Evolutionary conservation across 768 basidiomycete species (phyloP), one percentile per base, ranked within the genome.

Genomic region (Mycena pura): DNA sequence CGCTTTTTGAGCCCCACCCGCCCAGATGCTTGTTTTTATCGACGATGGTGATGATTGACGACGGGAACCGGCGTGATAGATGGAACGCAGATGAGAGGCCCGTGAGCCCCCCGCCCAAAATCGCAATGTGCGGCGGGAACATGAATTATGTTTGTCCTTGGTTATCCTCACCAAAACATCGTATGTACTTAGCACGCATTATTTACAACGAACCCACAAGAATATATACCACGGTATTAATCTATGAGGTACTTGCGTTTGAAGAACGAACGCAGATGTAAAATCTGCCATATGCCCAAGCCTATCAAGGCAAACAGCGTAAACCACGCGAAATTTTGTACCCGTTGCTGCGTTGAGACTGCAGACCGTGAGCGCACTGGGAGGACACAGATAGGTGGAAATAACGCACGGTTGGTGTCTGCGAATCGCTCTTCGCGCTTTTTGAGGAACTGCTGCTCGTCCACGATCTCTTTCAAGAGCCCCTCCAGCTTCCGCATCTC

Each of bases 401-500:
- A 29, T 47, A n/a, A 82, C 90, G 70, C 57, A 98, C 96, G 76
- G 70, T 99, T 99, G 31, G 97, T 99, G 65, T 77, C 78, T 13
- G 92, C 82, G 79, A 99, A 98, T 44, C 84, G 82, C 68, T 91
- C 89, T 74, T 99, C 96, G n/a, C 96, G 84, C 67, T 80, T 77
- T 78, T 95, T 93, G 61, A 99, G 84, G 77, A 96, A 99, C 8
- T 85, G 85, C 80, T 98, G 82, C 76, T 99, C 96, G 68, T 98
- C 96, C 14, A 91, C 87, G 51, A 99, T 88, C 78, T 99, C 97
- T 73, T 95, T 93, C 32, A 95, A 91, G 14, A 98, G 75, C 0
- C 94, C 96, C 74, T 99, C 97, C 3, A 99, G 82, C 71, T 99
- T 99, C 38, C 95, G 87, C 96, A 99, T 98, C 75, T 99, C 97